Conservation (phyloP, 495 filamentous ascomycete genomes). For the Cryomyces antarcticus region DNA sequence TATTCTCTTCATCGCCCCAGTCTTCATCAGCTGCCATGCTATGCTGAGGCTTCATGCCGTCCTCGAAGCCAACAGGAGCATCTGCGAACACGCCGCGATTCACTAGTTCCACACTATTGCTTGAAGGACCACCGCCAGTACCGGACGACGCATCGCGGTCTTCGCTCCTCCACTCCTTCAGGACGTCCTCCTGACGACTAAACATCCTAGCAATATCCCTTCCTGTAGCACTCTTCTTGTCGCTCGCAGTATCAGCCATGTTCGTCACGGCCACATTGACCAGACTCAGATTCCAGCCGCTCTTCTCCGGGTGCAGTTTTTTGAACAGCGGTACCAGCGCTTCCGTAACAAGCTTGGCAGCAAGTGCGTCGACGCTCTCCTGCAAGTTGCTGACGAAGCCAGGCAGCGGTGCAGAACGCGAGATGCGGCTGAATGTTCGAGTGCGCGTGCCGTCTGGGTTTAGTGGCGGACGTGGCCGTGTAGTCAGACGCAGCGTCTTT, state of each 20-base stretch:
- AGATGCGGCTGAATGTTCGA: slow-evolving; percentile 40
- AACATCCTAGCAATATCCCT: slow-evolving; percentile 23
- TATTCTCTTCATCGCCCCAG: slow-evolving; percentile 28
- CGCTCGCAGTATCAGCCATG: slow-evolving; percentile 42
- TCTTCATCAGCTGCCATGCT: slow-evolving; percentile 12
- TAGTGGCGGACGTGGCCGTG: slow-evolving; percentile 38
- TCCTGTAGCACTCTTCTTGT: slow-evolving; percentile 15
- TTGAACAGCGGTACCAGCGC: slow-evolving; percentile 47
- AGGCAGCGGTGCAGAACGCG: slow-evolving; percentile 46
- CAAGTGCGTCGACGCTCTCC: slow-evolving; percentile 32
- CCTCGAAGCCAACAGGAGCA: not conserved
- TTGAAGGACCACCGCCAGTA: slow-evolving; percentile 1
- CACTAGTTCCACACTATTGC: slow-evolving; percentile 1
- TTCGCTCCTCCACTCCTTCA: slow-evolving; percentile 40
- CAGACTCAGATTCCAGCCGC: slow-evolving; percentile 58
- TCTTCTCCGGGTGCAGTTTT: slow-evolving; percentile 45
- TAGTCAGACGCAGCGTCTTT: slow-evolving; percentile 56
- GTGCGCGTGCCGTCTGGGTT: slow-evolving; percentile 29
- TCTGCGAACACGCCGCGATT: not conserved
- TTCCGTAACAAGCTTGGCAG: slow-evolving; percentile 49
- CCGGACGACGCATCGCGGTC: slow-evolving; percentile 20
- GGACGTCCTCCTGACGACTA: slow-evolving; percentile 36
- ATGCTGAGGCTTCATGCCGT: slow-evolving; percentile 8
- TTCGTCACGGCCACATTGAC: slow-evolving; percentile 78
- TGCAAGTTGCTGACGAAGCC: slow-evolving; percentile 45